Conservation (phyloP, 2,329 filamentous ascomycete species). For the Pochonia chlamydosporia region DNA sequence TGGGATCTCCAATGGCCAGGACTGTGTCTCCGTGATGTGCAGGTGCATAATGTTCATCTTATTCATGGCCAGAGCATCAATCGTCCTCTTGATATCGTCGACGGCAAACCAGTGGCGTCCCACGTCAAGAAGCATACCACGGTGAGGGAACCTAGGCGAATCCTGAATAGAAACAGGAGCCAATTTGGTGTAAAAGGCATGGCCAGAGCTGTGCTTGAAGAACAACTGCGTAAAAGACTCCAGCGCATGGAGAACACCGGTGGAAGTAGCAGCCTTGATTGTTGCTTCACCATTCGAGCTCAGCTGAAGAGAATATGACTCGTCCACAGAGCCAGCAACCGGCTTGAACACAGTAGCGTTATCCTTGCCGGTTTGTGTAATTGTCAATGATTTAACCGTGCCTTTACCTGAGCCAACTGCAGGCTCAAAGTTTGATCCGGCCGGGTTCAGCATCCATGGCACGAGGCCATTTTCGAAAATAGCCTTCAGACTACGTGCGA, state of each 20-base stretch:
- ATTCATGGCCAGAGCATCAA: constrained; percentile 71
- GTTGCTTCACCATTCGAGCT: constrained; percentile 50
- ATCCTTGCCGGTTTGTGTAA: constrained; percentile 50
- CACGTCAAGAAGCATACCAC: constrained; percentile 75
- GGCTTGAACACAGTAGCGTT: constrained; percentile 56
- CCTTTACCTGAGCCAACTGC: constrained; percentile 31
- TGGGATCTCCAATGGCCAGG: constrained; percentile 79
- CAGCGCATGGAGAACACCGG: constrained; percentile 66
- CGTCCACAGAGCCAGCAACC: constrained; percentile 59
- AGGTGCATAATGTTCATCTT: constrained; percentile 81
- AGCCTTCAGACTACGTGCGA: constrained; percentile 54
- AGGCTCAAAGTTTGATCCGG: constrained; percentile 62
- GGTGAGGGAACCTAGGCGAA: constrained; percentile 66
- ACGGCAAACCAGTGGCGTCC: constrained; percentile 66
- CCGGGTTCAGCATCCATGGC: constrained; percentile 71
- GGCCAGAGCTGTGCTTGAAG: constrained; percentile 58
- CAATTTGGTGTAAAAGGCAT: constrained; percentile 58
- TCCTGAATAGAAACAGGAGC: constrained; percentile 71
- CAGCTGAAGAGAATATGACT: constrained; percentile 67
- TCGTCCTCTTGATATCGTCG: constrained; percentile 63
- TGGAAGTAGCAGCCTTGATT: constrained; percentile 60
- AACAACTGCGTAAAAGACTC: constrained; percentile 77
- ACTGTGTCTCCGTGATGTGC: constrained; percentile 77
- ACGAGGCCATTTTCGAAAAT: constrained; percentile 66
- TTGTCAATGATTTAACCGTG: constrained; percentile 53